These are phyloP conservation scores for Solanum hybrid DNA, from an alignment of 305 asterid species.

Conservation along the genomic window DNA sequence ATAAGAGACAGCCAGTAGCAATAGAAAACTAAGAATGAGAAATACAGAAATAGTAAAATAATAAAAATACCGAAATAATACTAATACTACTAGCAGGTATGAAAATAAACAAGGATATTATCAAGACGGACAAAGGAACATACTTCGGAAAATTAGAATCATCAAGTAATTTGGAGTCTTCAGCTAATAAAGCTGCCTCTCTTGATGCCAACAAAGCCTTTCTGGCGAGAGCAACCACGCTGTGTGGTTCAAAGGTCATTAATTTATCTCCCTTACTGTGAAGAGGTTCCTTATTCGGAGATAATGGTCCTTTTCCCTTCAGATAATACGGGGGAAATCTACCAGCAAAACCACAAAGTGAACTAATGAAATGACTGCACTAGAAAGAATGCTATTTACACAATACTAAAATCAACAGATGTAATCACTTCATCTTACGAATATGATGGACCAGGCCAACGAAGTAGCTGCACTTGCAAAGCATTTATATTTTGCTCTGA, in stretches of 20 bases:
- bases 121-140: slow-evolving; percentile 7
- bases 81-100: background rate
- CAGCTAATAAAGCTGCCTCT: slow-evolving; percentile 53
- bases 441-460: slow-evolving; percentile 58
- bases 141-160: slow-evolving; percentile 34
- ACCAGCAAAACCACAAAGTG: slow-evolving; percentile 7
- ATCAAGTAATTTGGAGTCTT: slow-evolving; percentile 34
- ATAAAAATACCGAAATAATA: background rate
- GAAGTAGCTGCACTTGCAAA: slow-evolving; percentile 37
- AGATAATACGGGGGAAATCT: slow-evolving; percentile 48
- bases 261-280: slow-evolving; percentile 19
- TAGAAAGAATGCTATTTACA: background rate
- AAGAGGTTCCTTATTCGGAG: slow-evolving; percentile 19
- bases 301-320: slow-evolving; percentile 16
- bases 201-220: slow-evolving; percentile 71
- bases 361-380: background rate
- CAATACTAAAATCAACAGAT: background rate
- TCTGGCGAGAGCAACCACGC: slow-evolving; percentile 58
- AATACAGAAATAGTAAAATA: background rate
- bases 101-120: background rate
- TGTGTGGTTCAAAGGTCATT: slow-evolving; percentile 35
- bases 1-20: background rate
- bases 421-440: slow-evolving; percentile 53
- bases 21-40: background rate
- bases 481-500: slow-evolving; percentile 29